Base-by-base conservation (phyloP, 2,329 filamentous ascomycete genomes). In the Ascochyta clinopodiicola region DNA sequence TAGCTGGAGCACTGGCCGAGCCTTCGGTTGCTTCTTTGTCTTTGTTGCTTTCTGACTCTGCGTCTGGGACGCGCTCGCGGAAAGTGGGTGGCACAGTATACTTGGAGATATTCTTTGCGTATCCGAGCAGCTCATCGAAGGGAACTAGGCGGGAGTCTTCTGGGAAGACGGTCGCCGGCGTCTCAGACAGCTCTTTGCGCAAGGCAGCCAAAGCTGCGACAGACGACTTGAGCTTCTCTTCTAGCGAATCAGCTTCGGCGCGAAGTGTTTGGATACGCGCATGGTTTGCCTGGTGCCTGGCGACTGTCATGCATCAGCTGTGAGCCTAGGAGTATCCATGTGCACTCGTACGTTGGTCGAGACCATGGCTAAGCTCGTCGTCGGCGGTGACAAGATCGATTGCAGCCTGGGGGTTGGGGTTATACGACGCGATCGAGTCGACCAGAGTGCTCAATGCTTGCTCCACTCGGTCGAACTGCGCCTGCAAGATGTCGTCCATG, bases 381-480 rank as follows among this genome's bases (percentile, higher is more conserved):
- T 96, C 90, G 22, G 90, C 91, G 7, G 81, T 79, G 17, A 89
- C 80, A 9, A 96, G 85, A 60, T 92, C 88, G 52, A 84, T 79
- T 6, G 88, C 89, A 24, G 88, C 85, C 32, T 81, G 76, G 4
- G 84, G 79, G 6, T 88, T 90, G 0, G 91, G 91, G 67, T 92
- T 91, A 77, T 93, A 94, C 61, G 91, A 90, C 6, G 90, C 83
- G 59, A 96, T 89, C 0, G 90, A 93, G 72, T 92, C 89, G 64
- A 92, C 88, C 31, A 96, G 80, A 25, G 80, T 86, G 12, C 84
- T 82, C 19, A 96, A 79, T 5, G 78, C 78, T 47, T 73, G 70
- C 53, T 82, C 79, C 38, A 82, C 70, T 56, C 79, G 75, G 61
- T 78, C 71, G 57, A 80, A 81, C 57, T 76, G 78, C 13, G 69